Conservation (phyloP, 2,329 filamentous ascomycete genomes). For the Aureobasidium sp. region DNA sequence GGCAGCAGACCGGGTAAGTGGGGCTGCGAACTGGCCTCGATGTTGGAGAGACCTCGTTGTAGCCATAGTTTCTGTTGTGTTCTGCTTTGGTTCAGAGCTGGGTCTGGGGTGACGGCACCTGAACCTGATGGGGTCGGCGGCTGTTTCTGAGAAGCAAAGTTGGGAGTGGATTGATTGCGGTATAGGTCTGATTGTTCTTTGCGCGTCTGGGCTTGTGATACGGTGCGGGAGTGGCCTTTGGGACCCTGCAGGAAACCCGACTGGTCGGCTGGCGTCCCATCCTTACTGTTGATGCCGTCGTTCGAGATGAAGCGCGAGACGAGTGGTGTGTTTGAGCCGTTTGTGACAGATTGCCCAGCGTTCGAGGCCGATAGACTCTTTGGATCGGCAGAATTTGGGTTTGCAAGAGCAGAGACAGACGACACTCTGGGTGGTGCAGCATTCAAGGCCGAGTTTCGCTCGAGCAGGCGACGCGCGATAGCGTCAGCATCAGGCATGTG, state of each 20-base stretch:
- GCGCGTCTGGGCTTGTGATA: slow-evolving; percentile 8
- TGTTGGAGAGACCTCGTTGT: slow-evolving; percentile 64
- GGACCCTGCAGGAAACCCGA: slow-evolving; percentile 17
- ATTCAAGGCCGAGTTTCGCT: slow-evolving; percentile 55
- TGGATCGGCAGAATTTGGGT: slow-evolving; percentile 31
- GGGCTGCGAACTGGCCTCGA: slow-evolving; percentile 52
- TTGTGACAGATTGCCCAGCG: slow-evolving; percentile 22
- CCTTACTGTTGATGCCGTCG: slow-evolving; percentile 27
- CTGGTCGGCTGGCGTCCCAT: slow-evolving; percentile 28
- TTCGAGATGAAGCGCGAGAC: slow-evolving; percentile 40
- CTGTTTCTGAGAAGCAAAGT: slow-evolving; percentile 13
- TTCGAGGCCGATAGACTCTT: slow-evolving; percentile 32
- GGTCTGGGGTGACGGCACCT: slow-evolving; percentile 17
- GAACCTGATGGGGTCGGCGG: slow-evolving; percentile 26
- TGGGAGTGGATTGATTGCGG: slow-evolving; percentile 18
- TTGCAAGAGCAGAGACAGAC: slow-evolving; percentile 42
- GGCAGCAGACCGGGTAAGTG: slow-evolving; percentile 34
- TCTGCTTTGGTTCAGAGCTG: slow-evolving; percentile 43
- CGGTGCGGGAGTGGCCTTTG: slow-evolving; percentile 13
- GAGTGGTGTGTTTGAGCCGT: slow-evolving; percentile 27
- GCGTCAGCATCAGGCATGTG: slow-evolving; percentile 52
- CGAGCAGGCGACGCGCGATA: slow-evolving; percentile 60
- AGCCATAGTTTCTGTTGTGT: slow-evolving; percentile 72
- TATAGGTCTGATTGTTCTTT: slow-evolving; percentile 14
- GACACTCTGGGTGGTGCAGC: slow-evolving; percentile 58